Conservation (phyloP, 768 basidiomycete genomes). For the Daedaleopsis sinensis region DNA sequence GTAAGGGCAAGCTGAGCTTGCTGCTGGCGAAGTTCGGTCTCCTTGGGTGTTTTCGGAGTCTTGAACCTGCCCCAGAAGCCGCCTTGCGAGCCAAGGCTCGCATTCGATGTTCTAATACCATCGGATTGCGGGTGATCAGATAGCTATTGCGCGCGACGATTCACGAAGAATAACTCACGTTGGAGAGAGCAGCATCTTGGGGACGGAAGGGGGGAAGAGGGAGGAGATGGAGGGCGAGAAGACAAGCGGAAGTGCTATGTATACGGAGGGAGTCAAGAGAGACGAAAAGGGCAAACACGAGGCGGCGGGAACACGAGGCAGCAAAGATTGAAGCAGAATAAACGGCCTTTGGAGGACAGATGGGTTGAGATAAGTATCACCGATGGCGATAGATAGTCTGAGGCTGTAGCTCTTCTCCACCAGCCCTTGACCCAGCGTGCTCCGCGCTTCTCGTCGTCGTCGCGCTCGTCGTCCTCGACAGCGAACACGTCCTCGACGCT, state of each 20-base stretch:
- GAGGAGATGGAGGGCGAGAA: constrained; percentile 16
- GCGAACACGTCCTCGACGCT: not conserved
- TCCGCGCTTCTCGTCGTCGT: not conserved
- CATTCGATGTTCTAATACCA: constrained; percentile 59
- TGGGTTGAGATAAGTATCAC: constrained; percentile 15
- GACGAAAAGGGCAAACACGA: constrained; percentile 16
- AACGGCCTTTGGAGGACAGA: constrained; percentile 10
- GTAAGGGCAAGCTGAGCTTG: constrained; percentile 66
- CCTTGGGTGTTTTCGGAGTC: constrained; percentile 56
- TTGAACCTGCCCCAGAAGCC: constrained; percentile 70
- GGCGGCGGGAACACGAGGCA: constrained; percentile 33
- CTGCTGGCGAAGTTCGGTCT: constrained; percentile 57
- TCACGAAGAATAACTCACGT: constrained; percentile 52
- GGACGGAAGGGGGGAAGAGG: not conserved
- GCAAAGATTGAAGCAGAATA: constrained; percentile 17
- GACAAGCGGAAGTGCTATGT: constrained; percentile 4
- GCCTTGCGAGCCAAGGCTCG: constrained; percentile 51
- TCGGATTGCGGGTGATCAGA: constrained; percentile 32
- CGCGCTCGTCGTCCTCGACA: not conserved
- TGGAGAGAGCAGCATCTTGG: constrained; percentile 77
- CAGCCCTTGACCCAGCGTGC: constrained; percentile 4
- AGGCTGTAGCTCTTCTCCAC: constrained; percentile 9
- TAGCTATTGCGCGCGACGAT: constrained; percentile 31
- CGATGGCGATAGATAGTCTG: constrained; percentile 23
- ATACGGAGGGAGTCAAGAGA: constrained; percentile 7